Base-by-base conservation (phyloP, 2,329 filamentous ascomycete genomes). In the Penicillium sp. region DNA sequence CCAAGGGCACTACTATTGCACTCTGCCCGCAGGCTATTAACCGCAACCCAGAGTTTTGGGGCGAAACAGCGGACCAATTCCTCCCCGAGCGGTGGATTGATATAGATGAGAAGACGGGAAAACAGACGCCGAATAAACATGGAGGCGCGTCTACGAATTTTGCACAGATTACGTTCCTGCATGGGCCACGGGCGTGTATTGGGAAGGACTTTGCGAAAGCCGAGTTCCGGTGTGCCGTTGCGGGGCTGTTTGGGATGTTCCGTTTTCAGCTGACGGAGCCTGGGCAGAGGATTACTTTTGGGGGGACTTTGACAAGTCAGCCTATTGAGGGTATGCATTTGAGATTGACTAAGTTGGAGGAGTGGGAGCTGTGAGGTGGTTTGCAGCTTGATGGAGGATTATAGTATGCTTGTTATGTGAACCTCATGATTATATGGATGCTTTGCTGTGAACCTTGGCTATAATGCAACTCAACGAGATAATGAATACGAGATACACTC, bases 61-160 rank as follows among this genome's bases (percentile, higher is more conserved):
- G 92, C 0, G 72, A 80, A 0, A 88, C 92, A 66, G 90, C 90
- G 0, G 75, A 75, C 31, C 79, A 84, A 50, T 96, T 96, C 79
- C 84, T 89, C 50, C 91, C 91, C 0, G 90, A 91, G 27, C 80
- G 90, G 31, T 92, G 89, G 89, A 79, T 87, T 66, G 79, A 62
- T 89, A 94, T 74, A 89, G 91, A 0, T n/a, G 31, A 56, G 6
- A 33, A 56, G 6, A 57, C 49, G 5, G 58, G 55, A 37, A 60
- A 58, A 22, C 22, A 47, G 22, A 47, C 35, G 4, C 50, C 47
- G 2, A 60, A 60, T 24, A 58, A 60, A 16, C 53, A 61, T 27
- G 64, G 64, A 10, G 60, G 62, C n/a, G 56, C 62, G 6, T 54
- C 55, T 19, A 64, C 58, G 1, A 64, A 66, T 35, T 64, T 56